Evolutionary conservation across 371 early-diverging fungal species (phyloP).

Genomic region (Amoeboaphelidium protococcarum): DNA sequence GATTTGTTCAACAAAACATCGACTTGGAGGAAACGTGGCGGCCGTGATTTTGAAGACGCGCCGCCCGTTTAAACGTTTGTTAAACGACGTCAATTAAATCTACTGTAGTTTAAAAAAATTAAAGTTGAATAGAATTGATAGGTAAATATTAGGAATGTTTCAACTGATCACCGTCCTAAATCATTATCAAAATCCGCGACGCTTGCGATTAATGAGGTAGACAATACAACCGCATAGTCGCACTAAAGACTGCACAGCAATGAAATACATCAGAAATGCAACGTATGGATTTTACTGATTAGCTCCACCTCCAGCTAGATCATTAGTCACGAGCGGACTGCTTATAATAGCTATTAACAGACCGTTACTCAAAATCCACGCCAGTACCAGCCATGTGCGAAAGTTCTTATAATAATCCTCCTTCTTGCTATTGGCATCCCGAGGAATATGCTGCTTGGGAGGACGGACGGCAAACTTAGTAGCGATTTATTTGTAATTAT

Average conservation of each 20-base stretch:
- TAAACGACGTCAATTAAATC: no score
- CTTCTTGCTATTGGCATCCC: conserved; percentile 42
- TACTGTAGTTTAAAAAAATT: no score
- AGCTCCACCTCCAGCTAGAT: background rate
- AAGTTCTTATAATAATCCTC: conserved; percentile 64
- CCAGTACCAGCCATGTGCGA: conserved; percentile 46
- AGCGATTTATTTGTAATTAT: conserved; percentile 8
- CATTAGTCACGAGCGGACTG: background rate
- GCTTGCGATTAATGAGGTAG: background rate
- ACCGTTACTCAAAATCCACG: conserved; percentile 56
- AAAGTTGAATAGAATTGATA: no score
- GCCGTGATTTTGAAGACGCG: no score
- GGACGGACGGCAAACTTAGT: conserved; percentile 6
- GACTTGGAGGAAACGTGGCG: no score
- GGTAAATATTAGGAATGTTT: no score
- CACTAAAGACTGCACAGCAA: background rate
- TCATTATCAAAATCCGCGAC: no score
- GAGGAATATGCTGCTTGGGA: conserved; percentile 15
- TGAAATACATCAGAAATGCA: background rate
- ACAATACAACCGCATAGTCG: background rate
- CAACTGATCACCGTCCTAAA: no score
- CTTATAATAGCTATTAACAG: conserved; percentile 28
- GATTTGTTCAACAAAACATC: no score
- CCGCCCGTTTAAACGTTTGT: no score
- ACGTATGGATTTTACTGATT: background rate